Evolutionary conservation across 768 basidiomycete species (phyloP), one percentile per base, ranked within the genome.

Genomic region (Aureoboletus auriporus): DNA sequence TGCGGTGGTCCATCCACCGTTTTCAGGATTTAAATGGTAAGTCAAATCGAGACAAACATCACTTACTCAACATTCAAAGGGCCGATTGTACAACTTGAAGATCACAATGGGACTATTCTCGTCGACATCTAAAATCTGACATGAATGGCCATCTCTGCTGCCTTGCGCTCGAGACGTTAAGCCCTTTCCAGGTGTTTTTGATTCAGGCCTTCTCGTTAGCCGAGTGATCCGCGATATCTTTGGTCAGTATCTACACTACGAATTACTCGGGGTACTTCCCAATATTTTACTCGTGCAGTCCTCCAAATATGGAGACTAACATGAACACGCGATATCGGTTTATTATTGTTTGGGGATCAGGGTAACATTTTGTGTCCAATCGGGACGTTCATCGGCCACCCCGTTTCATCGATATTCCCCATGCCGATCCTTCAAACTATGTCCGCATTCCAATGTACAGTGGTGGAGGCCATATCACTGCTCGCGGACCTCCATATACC

Each of bases 381-480:
- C 12, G 8, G 29, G 26, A n/a, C 20, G 9, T 14, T 36, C 8
- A 42, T 39, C 7, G 5, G 30, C 8, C 28, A n/a, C 38, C n/a
- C 66, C 68, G 73, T 14, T 79, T 80, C 67, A 58, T 76, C 11
- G 77, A 78, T 11, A 74, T 80, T 36, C 77, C 73, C 0, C 79
- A 73, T 50, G 75, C 76, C 5, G 62, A 75, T 47, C 70, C 71
- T 5, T 52, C 14, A 46, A 69, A 38, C 68, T 76, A 4, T 78
- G 74, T 57, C 63, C 68, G 12, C 74, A 79, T 58, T 75, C 78
- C 3, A 62, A 56, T 2, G 43, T 69, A 61, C 54, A 63, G 40
- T 49, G 58, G 20, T 49, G 61, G 62, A 6, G 67, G 65, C 6
- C 58, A 49, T 6, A 53, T 69, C 42, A 62, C 53, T n/a, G 69